Evolutionary conservation across 192 early-diverging fungal genomes (phyloP).

Genomic region (Coemansia aciculifera): DNA sequence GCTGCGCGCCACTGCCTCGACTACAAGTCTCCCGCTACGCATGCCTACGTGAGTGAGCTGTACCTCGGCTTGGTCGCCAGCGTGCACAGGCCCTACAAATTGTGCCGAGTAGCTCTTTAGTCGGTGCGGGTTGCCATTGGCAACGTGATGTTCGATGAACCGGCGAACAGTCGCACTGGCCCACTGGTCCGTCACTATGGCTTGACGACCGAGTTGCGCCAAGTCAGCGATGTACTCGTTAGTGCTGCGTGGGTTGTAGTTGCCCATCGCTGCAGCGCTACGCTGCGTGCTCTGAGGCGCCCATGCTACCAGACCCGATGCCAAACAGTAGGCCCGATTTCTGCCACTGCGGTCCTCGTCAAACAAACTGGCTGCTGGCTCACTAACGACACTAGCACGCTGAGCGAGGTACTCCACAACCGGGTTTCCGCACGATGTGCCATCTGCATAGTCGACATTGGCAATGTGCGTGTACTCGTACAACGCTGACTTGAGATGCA

Average conservation of each 20-base stretch:
- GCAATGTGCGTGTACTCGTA: slow-evolving; percentile 72
- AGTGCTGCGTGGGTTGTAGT: slow-evolving; percentile 90
- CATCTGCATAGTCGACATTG: slow-evolving; percentile 66
- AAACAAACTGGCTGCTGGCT: slow-evolving; percentile 70
- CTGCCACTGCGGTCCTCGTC: slow-evolving; percentile 59
- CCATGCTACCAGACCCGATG: not conserved
- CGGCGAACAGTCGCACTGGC: slow-evolving; percentile 82
- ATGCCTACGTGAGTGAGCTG: slow-evolving; percentile 87
- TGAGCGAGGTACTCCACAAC: slow-evolving; percentile 80
- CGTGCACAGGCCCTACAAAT: slow-evolving; percentile 79
- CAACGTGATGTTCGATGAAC: slow-evolving; percentile 86
- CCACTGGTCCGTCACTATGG: slow-evolving; percentile 86
- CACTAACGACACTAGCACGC: slow-evolving; percentile 34
- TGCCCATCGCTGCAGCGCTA: slow-evolving; percentile 80
- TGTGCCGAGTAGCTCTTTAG: slow-evolving; percentile 73
- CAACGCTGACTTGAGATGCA: slow-evolving; percentile 60
- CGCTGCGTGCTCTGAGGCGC: slow-evolving; percentile 62
- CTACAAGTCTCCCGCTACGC: slow-evolving; percentile 84
- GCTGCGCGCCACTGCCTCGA: slow-evolving; percentile 78
- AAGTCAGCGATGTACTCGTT: slow-evolving; percentile 88
- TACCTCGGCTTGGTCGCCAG: slow-evolving; percentile 76
- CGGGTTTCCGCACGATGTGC: slow-evolving; percentile 72
- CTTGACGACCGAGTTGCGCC: slow-evolving; percentile 78
- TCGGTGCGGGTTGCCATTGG: slow-evolving; percentile 79
- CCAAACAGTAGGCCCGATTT: slow-evolving; percentile 8